Evolutionary conservation across 257 asterid genomes (phyloP), one percentile per base, ranked within the genome.

Genomic region (Paulownia fortunei): DNA sequence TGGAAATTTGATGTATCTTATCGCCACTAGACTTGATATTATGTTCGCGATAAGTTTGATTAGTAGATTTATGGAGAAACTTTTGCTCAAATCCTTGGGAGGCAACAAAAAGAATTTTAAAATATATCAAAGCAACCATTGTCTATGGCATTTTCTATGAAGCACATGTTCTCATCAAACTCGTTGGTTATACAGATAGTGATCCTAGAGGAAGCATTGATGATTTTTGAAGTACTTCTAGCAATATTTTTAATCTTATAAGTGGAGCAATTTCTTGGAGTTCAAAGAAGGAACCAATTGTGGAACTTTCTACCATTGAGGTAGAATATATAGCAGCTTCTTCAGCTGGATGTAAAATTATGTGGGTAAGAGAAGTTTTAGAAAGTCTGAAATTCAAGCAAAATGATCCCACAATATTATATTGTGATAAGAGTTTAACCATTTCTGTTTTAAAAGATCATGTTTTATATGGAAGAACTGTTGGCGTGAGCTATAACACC

Each of bases 191-290:
- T 47, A 69, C 27, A 5, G 46, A 46, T 47, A 69, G 60, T 51
- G 64, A 51, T 69, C n/a, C 19, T 70, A 9, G 32, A 1, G 76
- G 36, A 27, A 27, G 76, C 27, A 19, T 70, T 27, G 47, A 70
- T 49, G 46, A 69, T 69, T 10, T 21, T 8, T 1, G n/a, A 15
- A 69, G 58, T 6, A 69, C 74, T 69, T 47, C 5, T 10, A 24
- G 44, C 9, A 44, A 69, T 26, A 52, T 16, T 69, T 69, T 44
- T 21, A 69, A 69, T 46, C 18, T 21, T 4, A 34, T 36, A 39
- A 23, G 12, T 67, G 37, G 12, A 1, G 5, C 27, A 64, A 64
- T 34, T 34, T 34, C n/a, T 39, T 34, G 30, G 30, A 0, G 51
- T 12, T 42, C 9, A 42, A 42, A 42, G 51, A 42, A 42, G 9